Percentiles rank a stretch among this genome's conserved stretches.
phyloP scores from a whole-genome alignment of 2,329 filamentous ascomycete species.

The Trichoderma endophyticum region DNA sequence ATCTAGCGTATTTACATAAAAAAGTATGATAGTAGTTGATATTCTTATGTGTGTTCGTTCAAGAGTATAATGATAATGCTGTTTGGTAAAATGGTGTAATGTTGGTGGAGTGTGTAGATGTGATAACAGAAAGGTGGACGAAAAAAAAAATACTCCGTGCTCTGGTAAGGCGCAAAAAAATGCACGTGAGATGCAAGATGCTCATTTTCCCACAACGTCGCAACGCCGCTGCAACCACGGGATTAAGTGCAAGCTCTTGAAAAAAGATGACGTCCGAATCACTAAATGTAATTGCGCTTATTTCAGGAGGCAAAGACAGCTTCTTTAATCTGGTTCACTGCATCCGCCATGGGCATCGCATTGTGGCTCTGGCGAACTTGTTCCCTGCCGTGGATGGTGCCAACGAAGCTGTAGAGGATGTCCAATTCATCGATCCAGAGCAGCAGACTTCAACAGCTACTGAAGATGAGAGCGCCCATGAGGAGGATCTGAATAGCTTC shows the following conservation, averaged over 20 bases:
- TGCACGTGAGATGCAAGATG: conserved; percentile 20
- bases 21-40: too few relatives aligned
- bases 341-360: conserved; percentile 74
- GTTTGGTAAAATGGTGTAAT: not conserved
- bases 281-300: conserved; percentile 80
- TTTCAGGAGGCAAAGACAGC: conserved; percentile 97
- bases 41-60: not conserved
- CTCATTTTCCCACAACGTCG: not conserved
- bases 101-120: not conserved
- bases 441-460: conserved; percentile 6
- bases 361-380: conserved; percentile 88
- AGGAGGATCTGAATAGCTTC: conserved; percentile 80
- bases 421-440: conserved; percentile 23
- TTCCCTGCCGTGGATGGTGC: conserved; percentile 46
- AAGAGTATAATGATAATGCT: not conserved
- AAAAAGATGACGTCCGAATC: conserved; percentile 41
- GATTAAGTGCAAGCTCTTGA: not conserved
- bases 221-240: not conserved
- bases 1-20: not conserved
- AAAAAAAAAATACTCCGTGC: not conserved
- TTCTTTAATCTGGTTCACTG: conserved; percentile 93
- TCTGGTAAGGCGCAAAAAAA: not conserved
- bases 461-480: conserved; percentile 5
- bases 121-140: not conserved
- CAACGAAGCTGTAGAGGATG: not conserved